These are phyloP conservation scores for Chaetomidium leptoderma DNA, from an alignment of 495 filamentous ascomycete genomes.

Conservation along the genomic window DNA sequence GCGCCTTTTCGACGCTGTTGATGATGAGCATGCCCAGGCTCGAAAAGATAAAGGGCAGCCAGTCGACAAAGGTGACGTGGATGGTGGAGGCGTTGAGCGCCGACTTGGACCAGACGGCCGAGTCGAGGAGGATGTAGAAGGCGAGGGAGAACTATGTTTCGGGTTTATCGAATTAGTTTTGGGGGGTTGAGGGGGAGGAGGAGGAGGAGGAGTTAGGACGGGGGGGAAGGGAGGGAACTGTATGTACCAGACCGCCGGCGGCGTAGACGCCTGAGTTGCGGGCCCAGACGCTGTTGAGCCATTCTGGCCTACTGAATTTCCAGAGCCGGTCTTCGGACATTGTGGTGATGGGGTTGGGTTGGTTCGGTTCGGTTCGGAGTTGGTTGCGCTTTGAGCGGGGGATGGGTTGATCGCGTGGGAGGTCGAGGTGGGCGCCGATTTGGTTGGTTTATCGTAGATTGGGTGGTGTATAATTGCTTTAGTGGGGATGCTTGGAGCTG, in stretches of 20 bases:
- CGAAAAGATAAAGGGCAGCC: slow-evolving; percentile 95
- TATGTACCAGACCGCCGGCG: slow-evolving; percentile 81
- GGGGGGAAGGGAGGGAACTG: slow-evolving; percentile 25
- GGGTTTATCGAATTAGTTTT: background rate
- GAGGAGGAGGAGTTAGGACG: background rate
- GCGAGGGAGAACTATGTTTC: slow-evolving; percentile 95
- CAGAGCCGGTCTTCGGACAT: slow-evolving; percentile 67
- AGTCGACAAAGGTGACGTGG: slow-evolving; percentile 95
- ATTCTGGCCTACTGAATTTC: slow-evolving; percentile 76
- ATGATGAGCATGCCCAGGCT: slow-evolving; percentile 96
- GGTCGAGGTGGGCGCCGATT: background rate
- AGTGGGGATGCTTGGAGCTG: background rate
- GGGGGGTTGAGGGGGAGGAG: background rate
- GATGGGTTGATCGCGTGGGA: background rate
- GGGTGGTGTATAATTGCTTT: background rate
- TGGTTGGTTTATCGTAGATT: background rate
- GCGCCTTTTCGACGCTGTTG: slow-evolving; percentile 93
- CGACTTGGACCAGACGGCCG: slow-evolving; percentile 80
- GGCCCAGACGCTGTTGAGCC: slow-evolving; percentile 81
- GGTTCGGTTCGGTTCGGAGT: background rate
- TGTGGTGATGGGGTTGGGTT: slow-evolving; percentile 2
- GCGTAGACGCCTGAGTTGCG: slow-evolving; percentile 79
- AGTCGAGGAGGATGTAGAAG: slow-evolving; percentile 94
- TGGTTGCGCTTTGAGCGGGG: too few relatives aligned
- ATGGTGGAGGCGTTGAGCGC: slow-evolving; percentile 70